Percentiles rank a stretch among this genome's conserved stretches.
phyloP scores from a whole-genome alignment of 495 filamentous ascomycete genomes.

The Endocarpon pusillum region DNA sequence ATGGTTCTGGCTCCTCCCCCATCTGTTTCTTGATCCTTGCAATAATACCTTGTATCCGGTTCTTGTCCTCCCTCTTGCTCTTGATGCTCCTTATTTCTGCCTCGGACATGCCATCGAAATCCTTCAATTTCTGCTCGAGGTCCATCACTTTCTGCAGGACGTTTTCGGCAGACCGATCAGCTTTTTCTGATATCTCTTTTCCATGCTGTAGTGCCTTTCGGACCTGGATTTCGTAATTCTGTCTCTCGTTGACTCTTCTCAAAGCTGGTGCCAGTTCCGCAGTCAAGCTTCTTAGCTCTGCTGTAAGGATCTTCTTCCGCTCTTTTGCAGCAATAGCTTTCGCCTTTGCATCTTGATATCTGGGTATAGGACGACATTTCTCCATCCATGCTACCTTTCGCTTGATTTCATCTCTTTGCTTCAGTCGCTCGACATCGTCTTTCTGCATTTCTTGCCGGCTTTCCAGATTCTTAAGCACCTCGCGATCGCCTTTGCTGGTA shows the following conservation, averaged over 20 bases:
- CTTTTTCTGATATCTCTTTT: constrained; percentile 22
- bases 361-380: constrained; percentile 42
- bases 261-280: constrained; percentile 49
- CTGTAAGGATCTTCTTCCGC: constrained; percentile 25
- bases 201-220: constrained; percentile 20
- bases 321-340: constrained; percentile 26
- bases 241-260: constrained; percentile 44
- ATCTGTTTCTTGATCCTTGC: constrained; percentile 27
- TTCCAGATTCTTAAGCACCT: constrained; percentile 46
- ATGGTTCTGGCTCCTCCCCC: constrained; percentile 31
- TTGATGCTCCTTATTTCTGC: constrained; percentile 37
- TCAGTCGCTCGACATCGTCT: constrained; percentile 68
- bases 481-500: constrained; percentile 39
- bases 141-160: constrained; percentile 32
- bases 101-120: constrained; percentile 32
- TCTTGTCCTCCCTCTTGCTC: constrained; percentile 32
- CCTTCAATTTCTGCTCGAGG: constrained; percentile 37
- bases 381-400: constrained; percentile 49
- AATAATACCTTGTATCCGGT: constrained; percentile 24
- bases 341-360: constrained; percentile 31
- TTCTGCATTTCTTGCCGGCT: constrained; percentile 58
- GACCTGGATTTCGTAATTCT: constrained; percentile 35
- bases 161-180: constrained; percentile 21
- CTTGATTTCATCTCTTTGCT: constrained; percentile 53
- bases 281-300: constrained; percentile 38